These are phyloP conservation scores for Plantago coronopus DNA, from an alignment of 305 asterid genomes.

Conservation along the genomic window DNA sequence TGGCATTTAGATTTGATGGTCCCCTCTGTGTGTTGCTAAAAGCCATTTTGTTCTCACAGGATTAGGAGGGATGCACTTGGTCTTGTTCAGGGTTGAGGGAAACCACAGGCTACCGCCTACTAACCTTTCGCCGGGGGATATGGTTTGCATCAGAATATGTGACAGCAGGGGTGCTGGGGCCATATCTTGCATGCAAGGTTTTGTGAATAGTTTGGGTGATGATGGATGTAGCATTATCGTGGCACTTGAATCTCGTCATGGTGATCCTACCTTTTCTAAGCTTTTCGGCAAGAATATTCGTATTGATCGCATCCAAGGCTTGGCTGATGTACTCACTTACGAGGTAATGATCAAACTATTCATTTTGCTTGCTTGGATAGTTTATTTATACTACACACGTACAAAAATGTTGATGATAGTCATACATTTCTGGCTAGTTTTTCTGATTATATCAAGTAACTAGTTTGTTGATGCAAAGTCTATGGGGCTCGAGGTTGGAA, in stretches of 20 bases:
- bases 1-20: neutral
- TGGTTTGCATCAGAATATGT: conserved; percentile 91
- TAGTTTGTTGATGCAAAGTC: conserved; percentile 1
- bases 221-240: conserved; percentile 89
- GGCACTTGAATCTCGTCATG: conserved; percentile 94
- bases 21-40: neutral
- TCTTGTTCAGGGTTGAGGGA: conserved; percentile 80
- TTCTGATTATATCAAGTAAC: conserved; percentile 9
- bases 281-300: conserved; percentile 87
- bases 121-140: conserved; percentile 95
- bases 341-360: conserved; percentile 54
- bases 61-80: conserved; percentile 96
- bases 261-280: conserved; percentile 88
- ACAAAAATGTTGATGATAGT: neutral
- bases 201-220: conserved; percentile 84
- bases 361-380: neutral
- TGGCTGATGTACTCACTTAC: conserved; percentile 93
- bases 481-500: conserved; percentile 2
- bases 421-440: neutral
- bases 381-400: neutral
- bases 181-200: conserved; percentile 88
- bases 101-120: conserved; percentile 91
- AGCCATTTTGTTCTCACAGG: conserved; percentile 43
- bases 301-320: conserved; percentile 88
- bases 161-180: conserved; percentile 91